Percentiles rank a stretch among this genome's conserved stretches.
Conservation (phyloP, 352 stramenopile genomes). For the Pythium phragmiticola region DNA sequence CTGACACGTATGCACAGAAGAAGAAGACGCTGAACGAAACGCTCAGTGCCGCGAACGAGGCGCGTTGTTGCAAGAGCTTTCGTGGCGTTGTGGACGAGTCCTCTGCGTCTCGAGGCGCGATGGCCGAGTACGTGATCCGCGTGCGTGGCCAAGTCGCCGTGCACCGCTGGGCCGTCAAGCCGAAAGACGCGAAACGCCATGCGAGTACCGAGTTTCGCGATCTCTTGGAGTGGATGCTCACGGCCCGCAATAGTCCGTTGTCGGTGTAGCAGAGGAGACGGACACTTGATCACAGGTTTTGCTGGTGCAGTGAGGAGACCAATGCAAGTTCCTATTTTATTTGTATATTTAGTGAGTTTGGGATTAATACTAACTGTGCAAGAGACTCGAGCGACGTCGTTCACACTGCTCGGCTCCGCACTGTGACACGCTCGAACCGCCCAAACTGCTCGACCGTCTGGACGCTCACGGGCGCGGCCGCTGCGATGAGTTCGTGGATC, state of each 20-base stretch:
- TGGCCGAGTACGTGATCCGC: not conserved
- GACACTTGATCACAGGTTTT: not conserved
- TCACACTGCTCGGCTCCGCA: conserved; percentile 1
- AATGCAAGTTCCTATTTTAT: no score
- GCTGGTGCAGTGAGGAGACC: no score
- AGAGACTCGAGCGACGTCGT: not conserved
- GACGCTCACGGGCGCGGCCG: conserved; percentile 3
- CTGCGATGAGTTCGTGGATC: conserved; percentile 3
- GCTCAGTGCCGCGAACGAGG: conserved; percentile 1
- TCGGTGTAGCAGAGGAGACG: not conserved
- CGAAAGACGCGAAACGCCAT: not conserved
- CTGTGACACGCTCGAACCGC: conserved; percentile 8
- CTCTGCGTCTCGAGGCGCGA: not conserved
- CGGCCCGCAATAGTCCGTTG: not conserved
- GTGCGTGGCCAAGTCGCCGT: not conserved
- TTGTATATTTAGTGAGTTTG: not conserved
- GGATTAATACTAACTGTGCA: no score
- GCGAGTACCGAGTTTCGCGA: not conserved
- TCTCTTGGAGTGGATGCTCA: not conserved
- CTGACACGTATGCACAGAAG: not conserved
- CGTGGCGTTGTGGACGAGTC: not conserved
- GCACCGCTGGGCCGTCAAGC: not conserved
- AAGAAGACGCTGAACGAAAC: not conserved
- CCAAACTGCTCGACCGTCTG: conserved; percentile 11
- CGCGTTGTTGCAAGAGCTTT: not conserved